phyloP scores from a whole-genome alignment of 2,329 filamentous ascomycete species.

The Phyllosticta paracitricarpa region DNA sequence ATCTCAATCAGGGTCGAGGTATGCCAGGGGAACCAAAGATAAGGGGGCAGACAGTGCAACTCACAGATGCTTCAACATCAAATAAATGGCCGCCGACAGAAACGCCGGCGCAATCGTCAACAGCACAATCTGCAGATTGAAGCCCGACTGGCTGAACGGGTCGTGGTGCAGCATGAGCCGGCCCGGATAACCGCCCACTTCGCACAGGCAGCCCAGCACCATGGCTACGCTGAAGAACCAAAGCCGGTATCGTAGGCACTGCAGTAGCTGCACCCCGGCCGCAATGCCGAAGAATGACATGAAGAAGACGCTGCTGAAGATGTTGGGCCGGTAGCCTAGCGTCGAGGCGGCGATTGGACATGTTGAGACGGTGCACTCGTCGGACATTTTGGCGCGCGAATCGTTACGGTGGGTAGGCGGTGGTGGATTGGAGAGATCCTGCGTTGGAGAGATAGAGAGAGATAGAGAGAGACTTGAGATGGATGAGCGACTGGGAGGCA shows the following conservation, averaged over 20 bases:
- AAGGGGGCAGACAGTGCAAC: neutral
- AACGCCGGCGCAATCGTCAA: constrained; percentile 50
- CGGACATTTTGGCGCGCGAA: neutral
- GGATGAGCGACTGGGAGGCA: too few species aligned
- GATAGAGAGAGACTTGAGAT: too few species aligned
- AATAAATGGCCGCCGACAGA: constrained; percentile 44
- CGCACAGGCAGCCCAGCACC: constrained; percentile 38
- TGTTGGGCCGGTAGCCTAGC: constrained; percentile 45
- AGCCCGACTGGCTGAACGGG: constrained; percentile 30
- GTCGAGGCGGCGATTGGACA: constrained; percentile 39
- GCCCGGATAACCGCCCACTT: constrained; percentile 47
- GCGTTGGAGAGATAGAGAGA: neutral
- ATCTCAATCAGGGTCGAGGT: too few species aligned
- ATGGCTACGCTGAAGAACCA: constrained; percentile 47
- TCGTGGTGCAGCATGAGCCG: constrained; percentile 44
- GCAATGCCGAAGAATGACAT: constrained; percentile 41
- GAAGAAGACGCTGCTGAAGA: constrained; percentile 45
- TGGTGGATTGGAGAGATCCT: neutral
- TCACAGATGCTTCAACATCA: constrained; percentile 20
- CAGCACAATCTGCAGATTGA: neutral
- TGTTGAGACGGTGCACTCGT: constrained; percentile 18
- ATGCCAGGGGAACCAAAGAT: too few species aligned
- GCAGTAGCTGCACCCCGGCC: constrained; percentile 37
- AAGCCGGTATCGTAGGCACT: constrained; percentile 43
- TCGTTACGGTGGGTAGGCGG: neutral